Evolutionary conservation across 2,329 filamentous ascomycete species (phyloP).

Genomic region (Ambrosiella beaveri): DNA sequence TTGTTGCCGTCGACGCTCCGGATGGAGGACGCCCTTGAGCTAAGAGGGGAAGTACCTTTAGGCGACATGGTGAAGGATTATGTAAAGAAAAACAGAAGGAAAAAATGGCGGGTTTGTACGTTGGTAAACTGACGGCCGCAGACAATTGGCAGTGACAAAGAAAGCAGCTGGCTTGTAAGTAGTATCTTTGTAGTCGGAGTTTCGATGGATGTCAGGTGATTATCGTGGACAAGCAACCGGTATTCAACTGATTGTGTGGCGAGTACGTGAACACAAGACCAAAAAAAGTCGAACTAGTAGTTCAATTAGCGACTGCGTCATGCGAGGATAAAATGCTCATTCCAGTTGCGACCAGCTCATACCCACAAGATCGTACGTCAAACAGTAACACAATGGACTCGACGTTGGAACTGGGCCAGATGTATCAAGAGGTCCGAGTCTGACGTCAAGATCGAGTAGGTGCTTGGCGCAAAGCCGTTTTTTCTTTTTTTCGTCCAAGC

Average conservation of each 20-base stretch:
- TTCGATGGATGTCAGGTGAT: not conserved
- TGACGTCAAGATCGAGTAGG: constrained; percentile 6
- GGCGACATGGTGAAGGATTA: constrained; percentile 7
- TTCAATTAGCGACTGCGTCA: constrained; percentile 3
- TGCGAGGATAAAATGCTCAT: not conserved
- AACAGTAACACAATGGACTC: not conserved
- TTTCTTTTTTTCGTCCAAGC: not conserved
- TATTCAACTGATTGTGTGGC: not conserved
- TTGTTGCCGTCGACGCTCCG: constrained; percentile 10
- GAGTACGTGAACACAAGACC: constrained; percentile 4
- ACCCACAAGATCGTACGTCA: not conserved
- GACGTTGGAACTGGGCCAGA: not conserved
- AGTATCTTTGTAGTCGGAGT: not conserved
- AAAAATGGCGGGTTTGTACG: too few relatives aligned
- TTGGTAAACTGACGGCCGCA: not conserved
- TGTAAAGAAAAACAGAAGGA: too few relatives aligned
- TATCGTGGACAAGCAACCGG: not conserved
- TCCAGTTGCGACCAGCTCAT: not conserved
- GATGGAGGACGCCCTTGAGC: constrained; percentile 13
- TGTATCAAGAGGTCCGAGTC: not conserved
- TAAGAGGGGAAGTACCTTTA: constrained; percentile 9
- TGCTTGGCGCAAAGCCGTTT: not conserved
- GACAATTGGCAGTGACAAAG: not conserved
- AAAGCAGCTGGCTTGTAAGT: not conserved
- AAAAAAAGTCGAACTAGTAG: not conserved